Conservation (phyloP, 768 basidiomycete species). For the Tephrocybe rancida region DNA sequence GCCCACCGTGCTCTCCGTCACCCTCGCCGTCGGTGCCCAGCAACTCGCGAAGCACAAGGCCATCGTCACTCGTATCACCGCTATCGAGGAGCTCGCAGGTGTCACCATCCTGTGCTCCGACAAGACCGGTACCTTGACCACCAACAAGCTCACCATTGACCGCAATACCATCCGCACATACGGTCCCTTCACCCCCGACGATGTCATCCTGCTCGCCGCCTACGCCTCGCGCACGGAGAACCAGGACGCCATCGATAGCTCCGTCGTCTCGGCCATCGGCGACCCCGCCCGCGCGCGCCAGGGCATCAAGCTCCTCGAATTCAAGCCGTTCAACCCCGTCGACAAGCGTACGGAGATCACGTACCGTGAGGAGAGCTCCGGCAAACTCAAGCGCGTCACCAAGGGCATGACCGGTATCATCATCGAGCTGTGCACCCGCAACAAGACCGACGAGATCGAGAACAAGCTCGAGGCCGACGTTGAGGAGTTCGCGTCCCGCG, state of each 20-base stretch:
- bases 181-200: slow-evolving; percentile 84
- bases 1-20: slow-evolving; percentile 98
- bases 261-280: slow-evolving; percentile 80
- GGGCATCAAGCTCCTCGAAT: slow-evolving; percentile 96
- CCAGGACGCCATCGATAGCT: slow-evolving; percentile 95
- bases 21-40: slow-evolving; percentile 97
- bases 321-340: slow-evolving; percentile 99
- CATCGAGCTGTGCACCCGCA: slow-evolving; percentile 95
- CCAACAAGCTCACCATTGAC: slow-evolving; percentile 99
- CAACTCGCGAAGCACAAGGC: slow-evolving; percentile 99
- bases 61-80: slow-evolving; percentile 99
- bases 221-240: slow-evolving; percentile 99
- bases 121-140: slow-evolving; percentile 98
- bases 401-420: slow-evolving; percentile 99
- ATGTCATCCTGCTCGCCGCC: slow-evolving; percentile 91
- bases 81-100: slow-evolving; percentile 97
- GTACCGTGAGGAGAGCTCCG: slow-evolving; percentile 91
- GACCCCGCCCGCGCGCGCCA: slow-evolving; percentile 76
- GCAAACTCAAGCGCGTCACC: slow-evolving; percentile 97
- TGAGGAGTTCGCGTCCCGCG: slow-evolving; percentile 93
- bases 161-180: slow-evolving; percentile 90
- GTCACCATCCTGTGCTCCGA: slow-evolving; percentile 99
- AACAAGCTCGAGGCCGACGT: slow-evolving; percentile 92
- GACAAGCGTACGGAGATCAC: slow-evolving; percentile 99
- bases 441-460: slow-evolving; percentile 95